Evolutionary conservation across 495 filamentous ascomycete genomes (phyloP).

Genomic region (Aspergillus cristatus): DNA sequence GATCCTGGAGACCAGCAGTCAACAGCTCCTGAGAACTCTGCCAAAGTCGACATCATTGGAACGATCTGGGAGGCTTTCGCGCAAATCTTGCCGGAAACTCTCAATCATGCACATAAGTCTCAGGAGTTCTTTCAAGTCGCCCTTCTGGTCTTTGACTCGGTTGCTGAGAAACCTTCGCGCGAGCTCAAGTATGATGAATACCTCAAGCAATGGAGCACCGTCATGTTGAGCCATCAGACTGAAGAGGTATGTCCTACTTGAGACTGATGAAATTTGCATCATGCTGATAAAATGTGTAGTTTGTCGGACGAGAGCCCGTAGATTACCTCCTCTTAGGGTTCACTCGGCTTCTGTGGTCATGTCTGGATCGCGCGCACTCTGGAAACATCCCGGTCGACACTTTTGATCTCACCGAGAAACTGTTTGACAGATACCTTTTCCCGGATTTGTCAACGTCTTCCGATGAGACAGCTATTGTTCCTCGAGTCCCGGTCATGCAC

Average conservation of each 20-base stretch:
- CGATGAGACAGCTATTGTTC: slow-evolving; percentile 11
- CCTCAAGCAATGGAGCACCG: slow-evolving; percentile 41
- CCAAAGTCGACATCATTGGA: slow-evolving; percentile 31
- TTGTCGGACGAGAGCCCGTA: slow-evolving; percentile 41
- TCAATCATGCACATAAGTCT: slow-evolving; percentile 34
- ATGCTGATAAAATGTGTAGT: too few relatives aligned
- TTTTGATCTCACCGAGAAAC: slow-evolving; percentile 41
- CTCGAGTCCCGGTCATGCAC: slow-evolving; percentile 43
- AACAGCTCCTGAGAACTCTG: slow-evolving; percentile 13
- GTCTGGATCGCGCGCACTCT: slow-evolving; percentile 38
- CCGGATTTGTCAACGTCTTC: slow-evolving; percentile 41
- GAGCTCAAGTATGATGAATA: slow-evolving; percentile 44
- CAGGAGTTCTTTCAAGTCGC: slow-evolving; percentile 50
- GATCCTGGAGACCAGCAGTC: slow-evolving; percentile 4
- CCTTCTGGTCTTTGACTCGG: slow-evolving; percentile 42
- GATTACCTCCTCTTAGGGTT: slow-evolving; percentile 42
- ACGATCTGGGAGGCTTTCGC: slow-evolving; percentile 46
- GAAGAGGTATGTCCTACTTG: slow-evolving; percentile 30
- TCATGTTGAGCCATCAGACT: slow-evolving; percentile 47
- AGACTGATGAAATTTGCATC: too few relatives aligned
- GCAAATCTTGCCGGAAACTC: slow-evolving; percentile 36
- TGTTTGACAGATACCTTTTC: slow-evolving; percentile 66
- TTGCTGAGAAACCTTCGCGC: slow-evolving; percentile 41
- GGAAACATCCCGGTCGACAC: slow-evolving; percentile 36
- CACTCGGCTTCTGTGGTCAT: slow-evolving; percentile 36